phyloP scores from a whole-genome alignment of 2,329 filamentous ascomycete species.

The Colletotrichum liriopes region DNA sequence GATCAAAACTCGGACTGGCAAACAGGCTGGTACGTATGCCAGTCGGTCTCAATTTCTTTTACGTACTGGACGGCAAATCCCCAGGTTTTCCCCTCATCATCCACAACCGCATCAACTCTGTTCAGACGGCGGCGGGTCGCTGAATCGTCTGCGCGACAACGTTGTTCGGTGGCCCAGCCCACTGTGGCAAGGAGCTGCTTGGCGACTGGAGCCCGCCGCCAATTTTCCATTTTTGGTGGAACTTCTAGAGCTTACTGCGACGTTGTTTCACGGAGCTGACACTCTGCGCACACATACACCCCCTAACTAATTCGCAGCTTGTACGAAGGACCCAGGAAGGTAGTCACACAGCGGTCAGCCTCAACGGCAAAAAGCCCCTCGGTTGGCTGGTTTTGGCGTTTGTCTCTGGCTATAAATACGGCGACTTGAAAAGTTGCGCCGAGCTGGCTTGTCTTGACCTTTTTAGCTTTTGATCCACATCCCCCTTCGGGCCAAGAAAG shows the following conservation, averaged over 20 bases:
- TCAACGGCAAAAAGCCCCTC: neutral
- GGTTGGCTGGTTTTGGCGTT: neutral
- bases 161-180: neutral
- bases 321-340: neutral
- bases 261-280: constrained; percentile 10
- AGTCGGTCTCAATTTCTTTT: constrained; percentile 27
- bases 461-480: neutral
- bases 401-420: constrained; percentile 4
- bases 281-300: neutral
- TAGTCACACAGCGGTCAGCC: neutral
- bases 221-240: constrained; percentile 20
- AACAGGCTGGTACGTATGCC: neutral
- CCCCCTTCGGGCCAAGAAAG: constrained; percentile 1
- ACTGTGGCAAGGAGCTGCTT: neutral
- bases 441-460: neutral
- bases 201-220: neutral
- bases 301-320: neutral
- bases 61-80: constrained; percentile 34
- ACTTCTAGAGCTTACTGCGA: constrained; percentile 22
- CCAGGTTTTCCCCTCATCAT: constrained; percentile 37
- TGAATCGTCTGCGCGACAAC: constrained; percentile 12
- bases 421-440: neutral
- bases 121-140: constrained; percentile 37
- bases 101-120: constrained; percentile 34
- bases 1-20: neutral